Base-by-base conservation (phyloP, 2,329 filamentous ascomycete species). In the Xylariales sp. region DNA sequence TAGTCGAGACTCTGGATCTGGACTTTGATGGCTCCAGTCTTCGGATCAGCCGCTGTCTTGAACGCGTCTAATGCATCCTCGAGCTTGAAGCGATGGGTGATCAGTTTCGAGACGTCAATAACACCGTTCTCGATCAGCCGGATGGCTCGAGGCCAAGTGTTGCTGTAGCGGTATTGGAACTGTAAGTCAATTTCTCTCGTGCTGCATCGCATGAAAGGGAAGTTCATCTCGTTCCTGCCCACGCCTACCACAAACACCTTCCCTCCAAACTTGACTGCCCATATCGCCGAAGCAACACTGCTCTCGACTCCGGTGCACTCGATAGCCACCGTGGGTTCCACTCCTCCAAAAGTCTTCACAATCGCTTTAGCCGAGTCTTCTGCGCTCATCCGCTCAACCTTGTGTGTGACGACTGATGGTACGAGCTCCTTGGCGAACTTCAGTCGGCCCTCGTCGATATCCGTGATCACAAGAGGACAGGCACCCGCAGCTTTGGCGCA, bases 191-290 rank as follows among this genome's bases (percentile, higher is more conserved):
- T 86, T 69, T 97, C 93, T 49, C 87, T 79, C 5, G 90, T 91
- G 55, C 85, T 91, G 44, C 91, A 77, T 38, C 88, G 73, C 91
- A 96, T 96, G 65, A 97, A 97, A 20, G 91, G 91, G 49, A 97
- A 85, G 65, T 80, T 88, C 72, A 97, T 93, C 72, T 96, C 88
- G 62, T 93, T 90, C 74, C 86, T 91, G 51, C 91, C 93, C 3
- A 97, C 90, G 29, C 91, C 91, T 51, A 96, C 94, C 49, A 97
- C 85, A 60, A 97, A 97, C 40, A 97, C 91, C 68, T 94, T 95
- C 55, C 93, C 91, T 51, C 91, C 93, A 57, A 97, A 97, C 69
- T 91, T 94, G 61, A 86, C 80, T 8, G 87, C 83, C 77, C 90
- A 93, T 61, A 96, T 91, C 40, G 89, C 88, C 20, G 86, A 76